Percentiles rank a stretch among this genome's conserved stretches.
Evolutionary conservation across 139 green algal species (phyloP).

Genomic region (Chlamydomonas incerta): DNA sequence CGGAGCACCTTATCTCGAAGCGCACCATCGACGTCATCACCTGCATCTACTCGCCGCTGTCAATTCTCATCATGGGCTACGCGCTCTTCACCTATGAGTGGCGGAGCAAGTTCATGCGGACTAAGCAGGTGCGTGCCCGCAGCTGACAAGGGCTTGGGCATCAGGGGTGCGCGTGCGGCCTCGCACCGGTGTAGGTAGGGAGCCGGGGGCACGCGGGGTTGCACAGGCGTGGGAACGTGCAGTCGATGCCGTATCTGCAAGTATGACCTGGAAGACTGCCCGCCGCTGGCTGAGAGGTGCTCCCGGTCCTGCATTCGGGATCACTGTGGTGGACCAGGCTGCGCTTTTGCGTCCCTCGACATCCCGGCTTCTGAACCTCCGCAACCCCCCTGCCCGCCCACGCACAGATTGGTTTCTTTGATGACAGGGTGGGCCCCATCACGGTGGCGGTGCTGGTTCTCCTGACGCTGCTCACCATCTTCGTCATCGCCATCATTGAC

Average conservation of each 20-base stretch:
- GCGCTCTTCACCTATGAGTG: conserved; percentile 87
- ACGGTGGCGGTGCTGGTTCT: conserved; percentile 76
- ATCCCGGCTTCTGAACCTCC: neutral
- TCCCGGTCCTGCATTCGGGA: too few relatives aligned
- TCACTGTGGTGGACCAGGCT: too few relatives aligned
- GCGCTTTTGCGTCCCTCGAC: too few relatives aligned
- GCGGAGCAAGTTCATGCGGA: conserved; percentile 78
- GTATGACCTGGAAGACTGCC: too few relatives aligned
- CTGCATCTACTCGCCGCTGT: conserved; percentile 79
- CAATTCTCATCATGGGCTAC: conserved; percentile 88
- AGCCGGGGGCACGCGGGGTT: too few relatives aligned
- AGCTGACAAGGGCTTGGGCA: too few relatives aligned
- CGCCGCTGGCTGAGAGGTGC: too few relatives aligned
- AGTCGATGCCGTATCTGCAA: too few relatives aligned
- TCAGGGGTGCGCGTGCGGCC: too few relatives aligned
- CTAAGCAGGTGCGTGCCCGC: conserved; percentile 72
- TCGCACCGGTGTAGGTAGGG: too few relatives aligned
- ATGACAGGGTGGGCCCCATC: conserved; percentile 82
- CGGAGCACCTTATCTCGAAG: conserved; percentile 62
- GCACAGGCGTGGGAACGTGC: too few relatives aligned
- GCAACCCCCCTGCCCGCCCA: neutral
- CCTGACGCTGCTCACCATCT: conserved; percentile 69
- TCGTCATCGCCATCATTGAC: conserved; percentile 70
- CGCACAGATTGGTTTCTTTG: conserved; percentile 83
- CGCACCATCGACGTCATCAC: conserved; percentile 84